Base-by-base conservation (phyloP, 768 basidiomycete species). In the Psilocybe cubensis region DNA sequence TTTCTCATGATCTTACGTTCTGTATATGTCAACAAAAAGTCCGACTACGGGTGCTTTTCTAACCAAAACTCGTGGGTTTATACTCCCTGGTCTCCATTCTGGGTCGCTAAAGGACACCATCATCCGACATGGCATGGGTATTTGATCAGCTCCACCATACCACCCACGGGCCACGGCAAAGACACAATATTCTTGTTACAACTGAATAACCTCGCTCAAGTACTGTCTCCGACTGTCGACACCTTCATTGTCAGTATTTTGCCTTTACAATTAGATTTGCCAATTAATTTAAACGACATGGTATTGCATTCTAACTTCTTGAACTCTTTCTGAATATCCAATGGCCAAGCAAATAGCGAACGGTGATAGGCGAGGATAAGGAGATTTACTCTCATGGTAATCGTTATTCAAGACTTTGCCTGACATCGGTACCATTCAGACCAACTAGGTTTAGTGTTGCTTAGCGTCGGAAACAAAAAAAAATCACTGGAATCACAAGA, bases 81-180 rank as follows among this genome's bases (percentile, higher is more conserved):
- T 14, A 57, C 53, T 56, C 59, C 63, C 58, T 65, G 56, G 60
- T 62, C 59, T 62, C 64, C 61, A 65, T 61, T 60, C 58, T 55
- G 49, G 43, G 47, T 62, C 61, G 46, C 57, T 54, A 63, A 48
- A 56, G 43, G 55, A 54, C 58, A 52, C 61, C 45, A 62, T 64
- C 65, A 63, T 55, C 59, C 53, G 52, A 46, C 58, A 58, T 70
- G 70, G 66, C 68, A 70, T 71, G 70, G 50, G 69, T 67, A 66
- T 67, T 66, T 70, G 69, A 68, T 70, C 57, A 63, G 40, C 44
- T 54, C 25, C 41, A 54, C 47, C 18, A 18, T 21, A 29, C 28
- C 55, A 29, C 25, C 42, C 44, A 29, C 14, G 38, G 24, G 40
- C n/a, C 27, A 21, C 31, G 7, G n/a, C 18, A 9, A 48, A 25